Evolutionary conservation across 208 protist genomes (phyloP), one percentile per base, ranked within the genome.

Genomic region (Wallacemonas rigidus): DNA sequence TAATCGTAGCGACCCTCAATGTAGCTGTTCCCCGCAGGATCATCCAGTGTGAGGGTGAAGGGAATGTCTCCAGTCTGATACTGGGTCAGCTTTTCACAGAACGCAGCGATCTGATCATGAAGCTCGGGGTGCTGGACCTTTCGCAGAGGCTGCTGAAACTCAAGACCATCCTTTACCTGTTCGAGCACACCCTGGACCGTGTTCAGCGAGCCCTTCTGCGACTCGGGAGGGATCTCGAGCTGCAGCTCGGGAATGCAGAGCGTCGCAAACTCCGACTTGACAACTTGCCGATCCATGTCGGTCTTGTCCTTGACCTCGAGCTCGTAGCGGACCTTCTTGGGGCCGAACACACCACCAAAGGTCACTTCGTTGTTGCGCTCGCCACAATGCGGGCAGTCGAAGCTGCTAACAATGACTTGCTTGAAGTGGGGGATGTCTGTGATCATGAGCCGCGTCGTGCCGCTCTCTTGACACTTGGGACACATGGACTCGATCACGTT

Each of bases 141-240:
- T 6, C 92, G 88, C 50, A 93, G 74, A 0, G 89, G 80, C 78
- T 96, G 88, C 72, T 93, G 83, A 11, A 90, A 73, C 58, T 92
- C 74, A 38, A 97, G 80, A 1, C 90, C 92, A 14, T 82, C 80
- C 45, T 90, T 85, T 2, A 91, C 91, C 71, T 94, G 89, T 70
- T 87, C 79, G 41, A 98, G 69, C 35, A 98, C 83, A 44, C 97
- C 97, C 77, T 99, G 96, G 17, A 99, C 84, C 4, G 97, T 99
- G 60, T 97, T 99, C 7, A 98, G 91, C 40, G 85, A 75, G 17
- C 94, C 96, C 57, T 86, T 89, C 77, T 95, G 89, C 35, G 90
- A 94, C 75, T 92, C 81, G 0, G 92, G 82, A 14, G 97, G 94
- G 15, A 98, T 97, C 84, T 98, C 96, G 54, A 99, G 83, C 64